Percentiles rank a stretch among this genome's conserved stretches.
Conservation (phyloP, 23 red algal species). For the Gracilaria caudata region DNA sequence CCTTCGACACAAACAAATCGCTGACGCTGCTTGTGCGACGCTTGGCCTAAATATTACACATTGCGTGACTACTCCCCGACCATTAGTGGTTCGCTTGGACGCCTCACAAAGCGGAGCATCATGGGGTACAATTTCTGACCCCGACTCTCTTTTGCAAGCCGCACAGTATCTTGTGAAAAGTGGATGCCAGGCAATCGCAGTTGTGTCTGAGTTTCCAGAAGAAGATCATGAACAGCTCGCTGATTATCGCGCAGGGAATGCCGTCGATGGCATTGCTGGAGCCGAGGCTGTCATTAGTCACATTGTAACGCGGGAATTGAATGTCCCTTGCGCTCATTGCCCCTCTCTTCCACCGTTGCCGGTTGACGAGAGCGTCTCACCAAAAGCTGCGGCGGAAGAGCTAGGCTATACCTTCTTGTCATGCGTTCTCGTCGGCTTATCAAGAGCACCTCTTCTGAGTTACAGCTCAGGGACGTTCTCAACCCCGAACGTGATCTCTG, state of each 20-base stretch:
- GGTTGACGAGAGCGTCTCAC: slow-evolving; percentile 58
- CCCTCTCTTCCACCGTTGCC: slow-evolving; percentile 77
- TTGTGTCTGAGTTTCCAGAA: slow-evolving; percentile 88
- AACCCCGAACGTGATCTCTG: slow-evolving; percentile 9
- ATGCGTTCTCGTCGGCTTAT: slow-evolving; percentile 92
- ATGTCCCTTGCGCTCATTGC: slow-evolving; percentile 93
- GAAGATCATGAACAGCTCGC: slow-evolving; percentile 72
- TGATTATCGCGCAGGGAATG: slow-evolving; percentile 84
- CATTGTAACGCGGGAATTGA: slow-evolving; percentile 70
- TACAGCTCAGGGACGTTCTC: neutral
- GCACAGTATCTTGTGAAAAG: slow-evolving; percentile 36
- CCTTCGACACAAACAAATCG: slow-evolving; percentile 86
- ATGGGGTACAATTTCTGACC: slow-evolving; percentile 68
- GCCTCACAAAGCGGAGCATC: slow-evolving; percentile 50
- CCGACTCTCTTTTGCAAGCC: slow-evolving; percentile 67
- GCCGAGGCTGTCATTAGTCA: slow-evolving; percentile 96
- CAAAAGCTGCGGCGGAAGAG: slow-evolving; percentile 98
- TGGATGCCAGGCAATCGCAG: slow-evolving; percentile 81
- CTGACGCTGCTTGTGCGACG: slow-evolving; percentile 88
- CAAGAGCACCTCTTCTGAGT: slow-evolving; percentile 73
- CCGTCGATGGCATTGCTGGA: slow-evolving; percentile 91
- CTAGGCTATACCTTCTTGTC: slow-evolving; percentile 97
- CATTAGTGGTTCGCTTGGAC: slow-evolving; percentile 48
- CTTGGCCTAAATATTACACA: slow-evolving; percentile 75
- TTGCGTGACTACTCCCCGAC: slow-evolving; percentile 56